Percentiles rank a stretch among this genome's conserved stretches.
These are phyloP conservation scores for Myochromella boudieri DNA, from an alignment of 768 basidiomycete genomes.

Conservation along the genomic window DNA sequence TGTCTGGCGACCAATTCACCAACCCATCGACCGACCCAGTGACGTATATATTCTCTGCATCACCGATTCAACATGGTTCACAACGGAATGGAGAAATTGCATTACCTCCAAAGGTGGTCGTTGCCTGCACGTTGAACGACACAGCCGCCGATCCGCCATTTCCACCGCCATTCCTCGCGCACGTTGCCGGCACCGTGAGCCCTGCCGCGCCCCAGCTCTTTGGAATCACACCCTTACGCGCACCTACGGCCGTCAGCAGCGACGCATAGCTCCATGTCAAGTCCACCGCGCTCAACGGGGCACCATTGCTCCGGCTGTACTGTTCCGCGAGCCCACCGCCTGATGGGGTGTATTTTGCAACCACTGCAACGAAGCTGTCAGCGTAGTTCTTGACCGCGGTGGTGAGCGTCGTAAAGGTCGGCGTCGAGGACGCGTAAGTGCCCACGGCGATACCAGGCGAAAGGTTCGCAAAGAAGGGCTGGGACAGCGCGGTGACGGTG, in stretches of 20 bases:
- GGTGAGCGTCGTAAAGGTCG: constrained; percentile 50
- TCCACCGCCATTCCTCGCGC: constrained; percentile 29
- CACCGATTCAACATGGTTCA: not conserved
- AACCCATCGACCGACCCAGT: constrained; percentile 59
- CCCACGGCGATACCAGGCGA: constrained; percentile 45
- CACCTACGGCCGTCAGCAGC: constrained; percentile 57
- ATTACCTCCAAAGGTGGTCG: constrained; percentile 59
- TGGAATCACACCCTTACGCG: constrained; percentile 45
- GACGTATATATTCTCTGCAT: constrained; percentile 66
- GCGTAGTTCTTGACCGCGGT: constrained; percentile 54
- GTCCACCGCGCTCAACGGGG: constrained; percentile 58
- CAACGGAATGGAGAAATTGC: constrained; percentile 7
- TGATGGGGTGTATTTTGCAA: constrained; percentile 62
- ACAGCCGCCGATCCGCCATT: constrained; percentile 40
- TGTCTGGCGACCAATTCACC: constrained; percentile 58
- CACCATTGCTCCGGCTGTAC: constrained; percentile 48
- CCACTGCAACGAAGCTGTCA: constrained; percentile 60
- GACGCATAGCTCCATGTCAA: constrained; percentile 80
- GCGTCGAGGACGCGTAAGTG: constrained; percentile 46
- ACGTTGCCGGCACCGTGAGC: constrained; percentile 46
- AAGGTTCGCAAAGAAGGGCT: constrained; percentile 70
- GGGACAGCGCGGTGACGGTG: constrained; percentile 57
- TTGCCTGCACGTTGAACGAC: constrained; percentile 65
- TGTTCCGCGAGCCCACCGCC: constrained; percentile 66
- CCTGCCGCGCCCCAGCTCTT: constrained; percentile 68